Percentiles rank a stretch among this genome's conserved stretches.
phyloP scores from a whole-genome alignment of 495 filamentous ascomycete species.

The Cenococcum geophilum region DNA sequence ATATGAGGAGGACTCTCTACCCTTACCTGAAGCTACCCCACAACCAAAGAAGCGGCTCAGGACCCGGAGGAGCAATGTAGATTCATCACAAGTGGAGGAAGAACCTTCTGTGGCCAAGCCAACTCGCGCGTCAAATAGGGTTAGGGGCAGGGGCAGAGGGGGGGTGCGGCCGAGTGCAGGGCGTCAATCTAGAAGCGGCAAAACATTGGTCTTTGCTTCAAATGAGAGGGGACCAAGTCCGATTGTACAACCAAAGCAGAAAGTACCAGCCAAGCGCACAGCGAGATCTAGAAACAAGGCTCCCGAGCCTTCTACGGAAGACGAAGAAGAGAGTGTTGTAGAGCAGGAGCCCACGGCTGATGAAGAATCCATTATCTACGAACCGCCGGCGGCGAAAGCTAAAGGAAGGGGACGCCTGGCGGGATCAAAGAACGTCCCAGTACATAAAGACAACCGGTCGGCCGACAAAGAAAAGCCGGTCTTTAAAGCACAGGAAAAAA shows the following conservation, averaged over 20 bases:
- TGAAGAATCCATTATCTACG: not conserved
- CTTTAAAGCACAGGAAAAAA: conserved; percentile 20
- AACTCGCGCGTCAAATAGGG: not conserved
- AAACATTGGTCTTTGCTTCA: not conserved
- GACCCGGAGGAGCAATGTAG: not conserved
- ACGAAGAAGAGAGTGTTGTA: not conserved
- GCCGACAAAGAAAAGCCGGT: not conserved
- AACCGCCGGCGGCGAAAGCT: not conserved
- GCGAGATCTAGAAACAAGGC: not conserved
- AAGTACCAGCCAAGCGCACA: not conserved
- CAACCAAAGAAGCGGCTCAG: not conserved
- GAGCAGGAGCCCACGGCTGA: not conserved
- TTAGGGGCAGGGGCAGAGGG: not conserved
- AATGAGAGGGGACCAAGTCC: not conserved
- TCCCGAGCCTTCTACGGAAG: not conserved
- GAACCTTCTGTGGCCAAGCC: not conserved
- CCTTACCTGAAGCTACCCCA: not conserved
- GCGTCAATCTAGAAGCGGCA: not conserved
- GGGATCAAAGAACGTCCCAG: not conserved
- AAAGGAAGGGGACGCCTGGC: not conserved
- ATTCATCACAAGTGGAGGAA: conserved; percentile 2
- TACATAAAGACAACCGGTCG: not conserved
- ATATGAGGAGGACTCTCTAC: not conserved
- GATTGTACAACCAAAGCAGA: not conserved
- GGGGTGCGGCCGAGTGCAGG: not conserved